Base-by-base conservation (phyloP, 1,284 basidiomycete genomes). In the Puccinia novopanici region DNA sequence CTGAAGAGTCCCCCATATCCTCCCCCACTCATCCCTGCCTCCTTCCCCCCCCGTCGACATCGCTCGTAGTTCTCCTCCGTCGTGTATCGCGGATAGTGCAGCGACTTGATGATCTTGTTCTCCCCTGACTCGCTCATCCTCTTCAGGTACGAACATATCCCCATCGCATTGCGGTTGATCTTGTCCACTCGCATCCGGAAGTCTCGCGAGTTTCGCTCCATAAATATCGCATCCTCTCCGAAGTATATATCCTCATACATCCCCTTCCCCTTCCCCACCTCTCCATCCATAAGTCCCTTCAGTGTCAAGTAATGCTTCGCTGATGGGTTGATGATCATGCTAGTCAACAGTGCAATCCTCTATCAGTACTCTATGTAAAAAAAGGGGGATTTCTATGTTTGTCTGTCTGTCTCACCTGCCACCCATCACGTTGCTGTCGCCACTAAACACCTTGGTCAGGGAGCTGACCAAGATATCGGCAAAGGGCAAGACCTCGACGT, bases 181-280 rank as follows among this genome's bases (percentile, higher is more conserved):
- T 88, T 86, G 80, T 88, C 88, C 82, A 95, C 89, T 77, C 96
- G 92, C 12, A 88, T 87, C 73, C 89, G 88, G 87, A 98, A 98
- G 87, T 98, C 91, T 74, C 96, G 93, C 27, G 94, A 97, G 87
- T 99, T 99, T 83, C 96, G 92, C 86, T 99, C 96, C 91, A 99
- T 93, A 88, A 92, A 98, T 76, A 98, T 91, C 48, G 94, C 94
- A 85, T 99, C 97, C 86, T 96, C 93, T 84, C 90, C 89, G 85
- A 92, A 98, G 87, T 93, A 97, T 37, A 88, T 88, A 85, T 99
- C 96, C 86, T 97, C 93, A 86, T 92, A 98, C 3, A 86, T 88
- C 13, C 86, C 85, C 9, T n/a, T 54, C 50, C 22, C 3, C 30
- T 48, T 80, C 2, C 24, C 52, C 24, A 71, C 63, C 55, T 50